Evolutionary conservation across 1,139 yeast genomes (phyloP).

Genomic region (Candida buenavistaensis): DNA sequence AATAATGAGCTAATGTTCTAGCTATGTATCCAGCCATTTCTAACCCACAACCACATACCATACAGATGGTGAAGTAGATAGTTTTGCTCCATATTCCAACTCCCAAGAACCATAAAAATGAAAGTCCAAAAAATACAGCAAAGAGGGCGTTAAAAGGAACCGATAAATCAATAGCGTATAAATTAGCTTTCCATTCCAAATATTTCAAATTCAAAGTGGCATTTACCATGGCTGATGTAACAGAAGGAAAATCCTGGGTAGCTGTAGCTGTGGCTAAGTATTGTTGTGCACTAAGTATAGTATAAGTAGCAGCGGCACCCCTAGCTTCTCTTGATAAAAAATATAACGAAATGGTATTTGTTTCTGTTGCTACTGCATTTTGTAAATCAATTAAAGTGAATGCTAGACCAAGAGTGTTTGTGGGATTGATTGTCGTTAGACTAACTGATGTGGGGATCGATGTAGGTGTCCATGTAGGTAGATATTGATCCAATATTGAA

Average conservation of each 20-base stretch:
- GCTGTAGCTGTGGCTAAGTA: conserved; percentile 42
- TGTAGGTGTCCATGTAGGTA: conserved; percentile 21
- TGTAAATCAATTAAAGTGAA: conserved; percentile 11
- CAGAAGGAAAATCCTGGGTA: conserved; percentile 24
- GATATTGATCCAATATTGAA: conserved; percentile 6
- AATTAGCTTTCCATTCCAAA: conserved; percentile 24
- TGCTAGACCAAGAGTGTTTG: conserved; percentile 19
- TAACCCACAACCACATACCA: conserved; percentile 38
- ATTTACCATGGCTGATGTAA: conserved; percentile 31
- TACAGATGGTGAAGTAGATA: conserved; percentile 71
- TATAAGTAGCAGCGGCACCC: conserved; percentile 40
- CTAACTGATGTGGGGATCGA: conserved; percentile 14
- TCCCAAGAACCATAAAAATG: conserved; percentile 24
- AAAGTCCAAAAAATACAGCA: conserved; percentile 21
- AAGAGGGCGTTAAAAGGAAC: conserved; percentile 26
- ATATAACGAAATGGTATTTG: conserved; percentile 13
- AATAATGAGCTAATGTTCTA: conserved; percentile 50
- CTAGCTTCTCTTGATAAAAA: conserved; percentile 16
- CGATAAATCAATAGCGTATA: conserved; percentile 33
- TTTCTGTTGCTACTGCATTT: conserved; percentile 16
- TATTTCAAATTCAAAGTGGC: conserved; percentile 33
- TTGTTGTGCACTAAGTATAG: conserved; percentile 30
- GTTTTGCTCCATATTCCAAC: conserved; percentile 44
- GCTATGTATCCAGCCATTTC: conserved; percentile 69
- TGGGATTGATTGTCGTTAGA: conserved; percentile 19